These are phyloP conservation scores for Usnea hakonensis DNA, from an alignment of 495 filamentous ascomycete genomes.

Conservation along the genomic window DNA sequence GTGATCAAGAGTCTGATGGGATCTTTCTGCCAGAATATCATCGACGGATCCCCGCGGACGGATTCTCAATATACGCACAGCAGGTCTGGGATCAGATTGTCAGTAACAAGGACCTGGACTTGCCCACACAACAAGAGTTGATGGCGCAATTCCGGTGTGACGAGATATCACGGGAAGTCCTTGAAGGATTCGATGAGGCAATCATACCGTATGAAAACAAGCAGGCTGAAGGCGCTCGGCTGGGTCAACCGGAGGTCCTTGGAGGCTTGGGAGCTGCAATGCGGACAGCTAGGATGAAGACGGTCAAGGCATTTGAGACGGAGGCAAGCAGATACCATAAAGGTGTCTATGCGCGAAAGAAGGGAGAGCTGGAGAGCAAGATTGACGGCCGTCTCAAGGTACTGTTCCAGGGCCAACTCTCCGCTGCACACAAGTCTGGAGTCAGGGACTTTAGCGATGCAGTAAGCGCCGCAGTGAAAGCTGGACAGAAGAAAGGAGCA, in stretches of 20 bases:
- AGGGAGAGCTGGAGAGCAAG: constrained; percentile 73
- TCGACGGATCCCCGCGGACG: constrained; percentile 89
- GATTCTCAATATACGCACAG: constrained; percentile 84
- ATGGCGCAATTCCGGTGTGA: constrained; percentile 97
- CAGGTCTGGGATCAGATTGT: constrained; percentile 98
- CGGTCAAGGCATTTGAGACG: constrained; percentile 73
- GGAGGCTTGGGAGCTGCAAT: constrained; percentile 71
- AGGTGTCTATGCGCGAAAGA: constrained; percentile 80
- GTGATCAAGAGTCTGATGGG: constrained; percentile 64
- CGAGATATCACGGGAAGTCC: constrained; percentile 82
- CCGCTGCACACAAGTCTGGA: constrained; percentile 81
- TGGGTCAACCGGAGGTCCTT: constrained; percentile 64
- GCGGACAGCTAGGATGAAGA: constrained; percentile 60
- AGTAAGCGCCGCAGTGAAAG: constrained; percentile 73
- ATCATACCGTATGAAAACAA: constrained; percentile 81
- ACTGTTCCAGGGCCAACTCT: constrained; percentile 78
- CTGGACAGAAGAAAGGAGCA: constrained; percentile 81
- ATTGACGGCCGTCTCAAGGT: constrained; percentile 79
- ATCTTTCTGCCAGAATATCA: constrained; percentile 94
- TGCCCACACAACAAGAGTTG: constrained; percentile 94
- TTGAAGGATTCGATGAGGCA: constrained; percentile 72
- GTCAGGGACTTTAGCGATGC: constrained; percentile 81
- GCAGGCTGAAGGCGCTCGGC: constrained; percentile 62
- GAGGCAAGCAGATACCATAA: constrained; percentile 95
- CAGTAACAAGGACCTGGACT: constrained; percentile 93